These are phyloP conservation scores for Nematocida ausubeli DNA, from an alignment of 371 early-diverging fungal genomes.

Conservation along the genomic window DNA sequence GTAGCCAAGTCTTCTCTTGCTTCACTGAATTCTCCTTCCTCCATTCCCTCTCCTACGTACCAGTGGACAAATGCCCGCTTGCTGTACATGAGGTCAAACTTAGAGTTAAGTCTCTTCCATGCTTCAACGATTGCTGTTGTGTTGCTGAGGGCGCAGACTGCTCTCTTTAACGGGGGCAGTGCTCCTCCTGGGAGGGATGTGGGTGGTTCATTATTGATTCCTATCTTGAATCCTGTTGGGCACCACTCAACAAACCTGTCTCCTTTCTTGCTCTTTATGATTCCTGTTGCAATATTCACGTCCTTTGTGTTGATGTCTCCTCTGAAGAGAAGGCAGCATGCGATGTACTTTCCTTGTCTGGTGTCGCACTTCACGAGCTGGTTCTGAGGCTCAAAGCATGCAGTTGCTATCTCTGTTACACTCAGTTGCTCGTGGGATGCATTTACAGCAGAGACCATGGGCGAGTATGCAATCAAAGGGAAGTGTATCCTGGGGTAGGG, in stretches of 20 bases:
- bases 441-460: constrained; percentile 80
- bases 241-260: constrained; percentile 94
- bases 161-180: constrained; percentile 82
- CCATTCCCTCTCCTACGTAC: constrained; percentile 90
- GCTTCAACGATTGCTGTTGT: constrained; percentile 91
- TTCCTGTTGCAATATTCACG: constrained; percentile 78
- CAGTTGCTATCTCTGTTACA: constrained; percentile 80
- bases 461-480: constrained; percentile 85
- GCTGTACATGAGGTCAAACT: constrained; percentile 89
- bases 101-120: constrained; percentile 85
- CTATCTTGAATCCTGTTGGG: constrained; percentile 92
- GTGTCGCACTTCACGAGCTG: constrained; percentile 89
- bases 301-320: constrained; percentile 78
- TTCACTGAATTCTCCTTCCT: constrained; percentile 93
- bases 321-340: constrained; percentile 84
- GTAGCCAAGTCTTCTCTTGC: constrained; percentile 98
- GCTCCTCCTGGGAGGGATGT: constrained; percentile 82
- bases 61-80: constrained; percentile 96
- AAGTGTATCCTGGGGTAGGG: constrained; percentile 89
- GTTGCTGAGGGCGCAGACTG: constrained; percentile 86
- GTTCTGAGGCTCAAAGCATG: constrained; percentile 84
- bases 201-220: constrained; percentile 83
- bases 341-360: constrained; percentile 83
- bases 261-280: constrained; percentile 80
- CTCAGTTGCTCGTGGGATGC: constrained; percentile 82